Percentiles rank a stretch among this genome's conserved stretches.
These are phyloP conservation scores for Mucor velutinosus DNA, from an alignment of 371 early-diverging fungal species.

Conservation along the genomic window DNA sequence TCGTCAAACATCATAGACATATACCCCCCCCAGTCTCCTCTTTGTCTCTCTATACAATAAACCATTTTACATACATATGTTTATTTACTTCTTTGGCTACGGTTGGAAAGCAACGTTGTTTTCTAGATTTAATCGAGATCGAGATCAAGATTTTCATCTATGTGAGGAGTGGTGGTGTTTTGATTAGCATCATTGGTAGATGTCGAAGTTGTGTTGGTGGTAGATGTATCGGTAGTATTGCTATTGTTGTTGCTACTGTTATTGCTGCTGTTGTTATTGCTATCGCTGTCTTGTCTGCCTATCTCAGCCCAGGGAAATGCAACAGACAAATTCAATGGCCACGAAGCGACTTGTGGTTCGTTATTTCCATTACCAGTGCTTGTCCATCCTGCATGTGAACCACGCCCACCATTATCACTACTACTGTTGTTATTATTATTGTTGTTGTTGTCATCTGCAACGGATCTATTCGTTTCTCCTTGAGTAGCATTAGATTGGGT, in stretches of 20 bases:
- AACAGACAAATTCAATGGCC: conserved; percentile 5
- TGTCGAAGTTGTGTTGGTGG: neutral
- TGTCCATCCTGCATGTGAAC: neutral
- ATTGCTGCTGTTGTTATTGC: too few relatives aligned
- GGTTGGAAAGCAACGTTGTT: neutral
- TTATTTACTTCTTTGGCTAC: neutral
- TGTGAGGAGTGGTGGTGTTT: neutral
- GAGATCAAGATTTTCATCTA: conserved; percentile 16
- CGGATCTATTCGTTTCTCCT: conserved; percentile 3
- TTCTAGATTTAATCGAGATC: conserved; percentile 11
- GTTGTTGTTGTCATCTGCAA: neutral
- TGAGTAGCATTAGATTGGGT: neutral
- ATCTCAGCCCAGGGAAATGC: conserved; percentile 11
- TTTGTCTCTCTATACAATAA: neutral
- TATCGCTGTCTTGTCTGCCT: neutral
- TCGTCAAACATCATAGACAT: neutral
- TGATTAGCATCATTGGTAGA: neutral
- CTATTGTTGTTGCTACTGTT: neutral
- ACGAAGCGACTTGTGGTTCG: neutral
- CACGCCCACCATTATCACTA: neutral
- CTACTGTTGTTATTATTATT: neutral
- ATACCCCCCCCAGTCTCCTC: neutral
- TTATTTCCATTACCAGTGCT: conserved; percentile 1
- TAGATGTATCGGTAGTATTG: neutral
- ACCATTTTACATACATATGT: neutral